phyloP scores from a whole-genome alignment of 2,329 filamentous ascomycete species.

The Xylariaceae sp. region DNA sequence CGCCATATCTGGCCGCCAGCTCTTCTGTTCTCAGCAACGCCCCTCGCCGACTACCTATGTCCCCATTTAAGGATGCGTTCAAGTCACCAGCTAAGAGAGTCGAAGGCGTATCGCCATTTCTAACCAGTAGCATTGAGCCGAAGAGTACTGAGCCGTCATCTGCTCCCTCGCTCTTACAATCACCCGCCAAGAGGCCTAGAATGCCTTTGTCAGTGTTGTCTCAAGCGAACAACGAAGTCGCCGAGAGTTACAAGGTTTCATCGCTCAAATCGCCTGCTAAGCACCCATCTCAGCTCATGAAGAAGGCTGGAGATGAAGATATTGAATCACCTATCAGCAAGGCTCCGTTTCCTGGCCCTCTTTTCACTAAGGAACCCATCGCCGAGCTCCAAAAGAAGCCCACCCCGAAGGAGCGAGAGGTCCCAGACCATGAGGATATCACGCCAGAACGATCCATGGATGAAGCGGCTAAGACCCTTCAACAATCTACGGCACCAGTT shows the following conservation, averaged over 20 bases:
- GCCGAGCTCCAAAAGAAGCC: too few species aligned
- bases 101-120: slow-evolving; percentile 37
- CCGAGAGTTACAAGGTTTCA: slow-evolving; percentile 28
- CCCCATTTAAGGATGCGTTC: slow-evolving; percentile 50
- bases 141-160: slow-evolving; percentile 38
- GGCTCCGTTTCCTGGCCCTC: slow-evolving; percentile 40
- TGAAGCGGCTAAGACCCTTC: neutral
- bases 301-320: neutral
- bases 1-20: slow-evolving; percentile 33
- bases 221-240: slow-evolving; percentile 2
- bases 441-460: neutral
- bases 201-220: slow-evolving; percentile 25
- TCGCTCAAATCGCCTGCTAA: slow-evolving; percentile 30
- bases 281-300: slow-evolving; percentile 35
- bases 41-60: slow-evolving; percentile 47
- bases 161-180: slow-evolving; percentile 46
- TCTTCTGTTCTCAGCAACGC: slow-evolving; percentile 46
- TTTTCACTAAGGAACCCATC: slow-evolving; percentile 33
- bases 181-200: slow-evolving; percentile 45
- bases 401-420: too few species aligned
- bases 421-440: too few species aligned
- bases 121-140: slow-evolving; percentile 25
- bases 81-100: slow-evolving; percentile 51
- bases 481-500: neutral
- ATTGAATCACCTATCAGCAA: slow-evolving; percentile 31